Base-by-base conservation (phyloP, 2,329 filamentous ascomycete species). In the Fusarium nodosum region DNA sequence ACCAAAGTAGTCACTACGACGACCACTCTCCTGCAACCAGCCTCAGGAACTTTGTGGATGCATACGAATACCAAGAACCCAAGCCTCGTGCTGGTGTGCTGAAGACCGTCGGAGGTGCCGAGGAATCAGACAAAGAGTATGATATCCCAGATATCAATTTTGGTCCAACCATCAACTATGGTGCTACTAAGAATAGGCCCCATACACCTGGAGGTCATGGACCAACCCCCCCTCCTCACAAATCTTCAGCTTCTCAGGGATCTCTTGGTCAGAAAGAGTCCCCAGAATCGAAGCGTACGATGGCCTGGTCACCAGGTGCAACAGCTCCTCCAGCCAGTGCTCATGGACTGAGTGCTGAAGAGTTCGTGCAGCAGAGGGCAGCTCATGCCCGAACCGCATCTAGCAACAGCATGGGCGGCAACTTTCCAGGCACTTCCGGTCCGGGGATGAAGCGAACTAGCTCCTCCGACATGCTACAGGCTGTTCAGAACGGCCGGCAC, bases 311-410 rank as follows among this genome's bases (percentile, higher is more conserved):
- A 71, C 93, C 94, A 8, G 90, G 87, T 36, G 87, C 88, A 75
- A 82, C 83, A 4, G 80, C 84, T 36, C 79, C 82, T 36, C 81
- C 82, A 15, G 83, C 83, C 12, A 82, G 66, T 22, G 78, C 82
- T 16, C 84, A 85, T n/a, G 84, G 81, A 11, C 76, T 97, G 15
- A 92, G 91, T 7, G 86, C 93, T 0, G 93, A 97, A 77, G 89
- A 97, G 72, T 97, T 91, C 80, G 93, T 97, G 8, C 89, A 93
- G 73, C 91, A 95, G 72, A 89, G 93, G 66, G 91, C 88, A 6
- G 80, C 83, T 2, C 91, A 93, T 75, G 86, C 86, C 50, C 86
- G 91, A 39, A 85, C 83, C 52, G 81, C 84, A 3, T 89, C 90
- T 0, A 83, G 85, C 46, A 85, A 84, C 66, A 82, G 84, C 24